A percentile compares a stretch with the other conserved stretches of the same genome.
phyloP scores from a whole-genome alignment of 2,329 filamentous ascomycete genomes.

The Phialophora macrospora region DNA sequence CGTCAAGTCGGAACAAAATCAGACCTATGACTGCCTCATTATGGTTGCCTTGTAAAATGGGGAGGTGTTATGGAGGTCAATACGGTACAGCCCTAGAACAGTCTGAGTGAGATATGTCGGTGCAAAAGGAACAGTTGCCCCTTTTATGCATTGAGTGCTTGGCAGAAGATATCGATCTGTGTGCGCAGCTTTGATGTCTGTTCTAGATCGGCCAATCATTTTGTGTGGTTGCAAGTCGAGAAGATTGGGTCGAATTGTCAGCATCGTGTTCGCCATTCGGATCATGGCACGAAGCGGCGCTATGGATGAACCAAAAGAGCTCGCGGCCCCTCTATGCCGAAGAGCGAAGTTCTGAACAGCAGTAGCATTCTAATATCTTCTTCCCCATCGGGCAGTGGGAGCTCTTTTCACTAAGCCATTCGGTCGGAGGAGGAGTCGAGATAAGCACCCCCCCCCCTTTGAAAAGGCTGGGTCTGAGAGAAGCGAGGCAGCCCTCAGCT shows the following conservation, averaged over 20 bases:
- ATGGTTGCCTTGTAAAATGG: not conserved
- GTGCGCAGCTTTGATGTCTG: not conserved
- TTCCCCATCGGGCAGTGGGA: not conserved
- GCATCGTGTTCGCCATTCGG: not conserved
- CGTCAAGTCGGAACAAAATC: not conserved
- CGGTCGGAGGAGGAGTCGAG: too few species aligned
- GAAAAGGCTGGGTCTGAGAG: too few species aligned
- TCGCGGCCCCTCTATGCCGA: not conserved
- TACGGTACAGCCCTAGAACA: not conserved
- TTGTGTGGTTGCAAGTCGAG: too few species aligned
- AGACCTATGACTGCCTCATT: slow-evolving; percentile 40
- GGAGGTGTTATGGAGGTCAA: not conserved
- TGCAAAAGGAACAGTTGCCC: too few species aligned
- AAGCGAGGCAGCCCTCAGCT: too few species aligned
- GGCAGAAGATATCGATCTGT: not conserved
- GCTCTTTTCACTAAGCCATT: not conserved
- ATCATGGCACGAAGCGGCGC: not conserved
- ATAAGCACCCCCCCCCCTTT: not conserved
- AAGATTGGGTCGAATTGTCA: not conserved
- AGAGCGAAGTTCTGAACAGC: not conserved
- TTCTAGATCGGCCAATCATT: too few species aligned
- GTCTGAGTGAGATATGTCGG: too few species aligned
- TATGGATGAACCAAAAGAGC: not conserved
- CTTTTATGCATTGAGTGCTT: too few species aligned
- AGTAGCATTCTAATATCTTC: not conserved